Base-by-base conservation (phyloP, 2,329 filamentous ascomycete species). In the Microascus cirrosus region DNA sequence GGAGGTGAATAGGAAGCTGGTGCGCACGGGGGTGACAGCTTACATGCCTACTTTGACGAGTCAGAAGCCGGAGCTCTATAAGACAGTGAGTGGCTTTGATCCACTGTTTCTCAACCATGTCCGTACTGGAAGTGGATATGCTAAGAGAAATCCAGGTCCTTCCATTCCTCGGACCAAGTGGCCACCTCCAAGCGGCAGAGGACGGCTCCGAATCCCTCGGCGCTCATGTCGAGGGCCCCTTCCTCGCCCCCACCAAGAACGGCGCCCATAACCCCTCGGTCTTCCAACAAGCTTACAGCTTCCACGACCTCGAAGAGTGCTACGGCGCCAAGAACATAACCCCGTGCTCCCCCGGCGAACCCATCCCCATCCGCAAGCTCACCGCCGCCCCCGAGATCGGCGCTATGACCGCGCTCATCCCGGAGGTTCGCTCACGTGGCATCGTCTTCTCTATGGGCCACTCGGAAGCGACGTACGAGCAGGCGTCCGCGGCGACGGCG, bases 151-250 rank as follows among this genome's bases (percentile, higher is more conserved):
- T 60, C 20, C 48, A 84, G 75, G 81, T 87, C 10, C 79, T 96
- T 18, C 90, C 89, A 18, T 87, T 85, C 65, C 81, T 96, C 12
- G 89, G 84, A 0, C 89, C 90, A 1, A 89, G 86, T 0, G 86
- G 85, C 18, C 68, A 70, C 59, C 65, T 70, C 15, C 81, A 88
- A 61, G 70, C 79, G 56, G 74, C 89, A 36, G 70, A 76, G 48
- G 82, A 89, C 61, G 92, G 92, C 53, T 85, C 90, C 54, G 91
- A 96, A 72, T 94, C 89, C 0, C 81, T 96, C 15, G 92, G 92
- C 34, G 91, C 91, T 2, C 92, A 96, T 67, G 88, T 89, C 68
- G 92, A 96, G 76, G 92, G 92, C 0, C 92, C 92, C 0, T 96
- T 96, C 72, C 78, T 96, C 58, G 89, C 77, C 65, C 85, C 87